phyloP scores from a whole-genome alignment of 768 basidiomycete genomes.

The Leccinum rimulosum region DNA sequence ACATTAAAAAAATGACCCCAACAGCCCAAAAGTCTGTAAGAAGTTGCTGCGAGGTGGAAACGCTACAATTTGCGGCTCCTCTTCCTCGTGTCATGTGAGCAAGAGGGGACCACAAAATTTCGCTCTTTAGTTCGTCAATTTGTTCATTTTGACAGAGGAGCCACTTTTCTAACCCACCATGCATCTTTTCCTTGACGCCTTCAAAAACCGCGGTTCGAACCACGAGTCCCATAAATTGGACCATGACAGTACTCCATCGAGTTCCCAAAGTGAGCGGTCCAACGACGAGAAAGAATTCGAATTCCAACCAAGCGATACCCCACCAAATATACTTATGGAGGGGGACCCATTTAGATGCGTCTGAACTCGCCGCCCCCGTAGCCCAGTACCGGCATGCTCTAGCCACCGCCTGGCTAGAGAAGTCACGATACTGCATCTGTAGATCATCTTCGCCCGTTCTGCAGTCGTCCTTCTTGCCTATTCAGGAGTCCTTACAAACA shows the following conservation, averaged over 20 bases:
- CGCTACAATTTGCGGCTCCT: not conserved
- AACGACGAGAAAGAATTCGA: not conserved
- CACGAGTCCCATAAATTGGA: not conserved
- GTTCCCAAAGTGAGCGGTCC: slow-evolving; percentile 3
- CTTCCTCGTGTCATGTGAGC: not conserved
- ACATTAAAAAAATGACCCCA: no score
- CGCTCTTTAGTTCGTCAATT: not conserved
- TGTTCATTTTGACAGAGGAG: not conserved
- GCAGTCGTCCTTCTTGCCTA: slow-evolving; percentile 43
- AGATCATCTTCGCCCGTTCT: slow-evolving; percentile 25
- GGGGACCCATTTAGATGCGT: slow-evolving; percentile 4
- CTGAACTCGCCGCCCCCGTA: slow-evolving; percentile 48
- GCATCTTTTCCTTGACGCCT: slow-evolving; percentile 1
- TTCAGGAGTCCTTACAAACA: slow-evolving; percentile 58
- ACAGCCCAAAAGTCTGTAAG: no score
- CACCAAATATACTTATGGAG: slow-evolving; percentile 7
- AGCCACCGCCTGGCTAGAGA: slow-evolving; percentile 70
- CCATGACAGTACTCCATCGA: not conserved
- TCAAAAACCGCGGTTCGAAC: slow-evolving; percentile 2
- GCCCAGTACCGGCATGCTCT: slow-evolving; percentile 66
- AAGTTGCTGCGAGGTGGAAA: no score
- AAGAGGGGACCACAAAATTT: not conserved
- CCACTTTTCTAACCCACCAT: not conserved
- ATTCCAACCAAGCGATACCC: slow-evolving; percentile 2
- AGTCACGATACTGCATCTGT: slow-evolving; percentile 52